Conservation (phyloP, 1,139 yeast species). For the Arxiozyma bovina region DNA sequence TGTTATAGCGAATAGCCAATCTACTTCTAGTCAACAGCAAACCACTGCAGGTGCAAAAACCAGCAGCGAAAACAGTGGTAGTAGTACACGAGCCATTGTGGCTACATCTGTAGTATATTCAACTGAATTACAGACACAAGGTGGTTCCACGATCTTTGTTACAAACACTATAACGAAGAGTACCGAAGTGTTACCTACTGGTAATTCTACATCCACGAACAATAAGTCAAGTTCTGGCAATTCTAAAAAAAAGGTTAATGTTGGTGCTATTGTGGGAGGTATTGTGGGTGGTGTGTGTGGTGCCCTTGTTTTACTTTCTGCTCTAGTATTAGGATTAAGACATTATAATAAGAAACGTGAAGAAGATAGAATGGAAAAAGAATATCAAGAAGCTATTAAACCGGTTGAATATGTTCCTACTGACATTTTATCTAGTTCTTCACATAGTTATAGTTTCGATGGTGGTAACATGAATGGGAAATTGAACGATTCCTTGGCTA, state of each 20-base stretch:
- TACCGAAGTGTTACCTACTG: constrained; percentile 9
- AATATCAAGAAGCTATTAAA: constrained; percentile 32
- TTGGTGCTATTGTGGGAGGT: constrained; percentile 32
- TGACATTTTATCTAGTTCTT: constrained; percentile 11
- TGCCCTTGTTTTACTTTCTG: constrained; percentile 18
- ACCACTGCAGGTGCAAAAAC: constrained; percentile 3
- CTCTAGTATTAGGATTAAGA: constrained; percentile 22
- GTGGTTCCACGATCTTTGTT: constrained; percentile 26
- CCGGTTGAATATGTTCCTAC: constrained; percentile 28
- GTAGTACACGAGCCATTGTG: constrained; percentile 1
- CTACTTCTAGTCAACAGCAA: constrained; percentile 1
- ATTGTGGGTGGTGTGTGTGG: constrained; percentile 32
- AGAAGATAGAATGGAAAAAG: constrained; percentile 32
- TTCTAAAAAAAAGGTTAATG: constrained; percentile 19
- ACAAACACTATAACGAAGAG: constrained; percentile 26
- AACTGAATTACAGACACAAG: constrained; percentile 23
- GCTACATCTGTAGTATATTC: constrained; percentile 16
- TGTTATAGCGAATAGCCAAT: background rate
- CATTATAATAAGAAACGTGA: constrained; percentile 27
- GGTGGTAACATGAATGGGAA: constrained; percentile 4
- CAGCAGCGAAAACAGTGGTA: background rate
- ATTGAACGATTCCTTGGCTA: background rate
- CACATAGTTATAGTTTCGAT: constrained; percentile 8
- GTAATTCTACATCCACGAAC: constrained; percentile 7
- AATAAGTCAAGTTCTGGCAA: constrained; percentile 1